Evolutionary conservation across 2,329 filamentous ascomycete species (phyloP).

Genomic region (Alternaria sp.): DNA sequence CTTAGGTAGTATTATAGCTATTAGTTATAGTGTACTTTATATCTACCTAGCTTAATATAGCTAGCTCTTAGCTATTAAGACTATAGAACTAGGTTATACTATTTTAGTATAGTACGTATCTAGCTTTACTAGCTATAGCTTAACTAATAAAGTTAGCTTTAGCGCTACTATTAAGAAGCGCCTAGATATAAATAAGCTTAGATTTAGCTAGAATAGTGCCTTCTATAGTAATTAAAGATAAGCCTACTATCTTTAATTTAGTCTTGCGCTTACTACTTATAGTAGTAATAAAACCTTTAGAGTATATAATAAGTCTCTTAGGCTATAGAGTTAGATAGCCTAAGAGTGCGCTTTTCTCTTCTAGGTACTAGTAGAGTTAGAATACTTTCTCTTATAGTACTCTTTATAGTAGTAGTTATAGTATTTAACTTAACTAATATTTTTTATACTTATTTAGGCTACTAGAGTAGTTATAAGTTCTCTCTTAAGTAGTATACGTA

Average conservation of each 20-base stretch:
- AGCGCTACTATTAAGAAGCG: not conserved
- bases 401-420: not conserved
- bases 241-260: not conserved
- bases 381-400: conserved; percentile 1
- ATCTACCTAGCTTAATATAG: too few species aligned
- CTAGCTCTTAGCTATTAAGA: too few species aligned
- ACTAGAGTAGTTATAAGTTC: too few species aligned
- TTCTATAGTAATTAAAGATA: not conserved
- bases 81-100: too few species aligned
- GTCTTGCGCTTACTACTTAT: too few species aligned
- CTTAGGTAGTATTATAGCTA: not conserved
- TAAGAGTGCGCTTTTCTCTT: not conserved
- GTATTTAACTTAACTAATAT: not conserved
- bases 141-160: not conserved
- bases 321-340: not conserved
- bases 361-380: not conserved
- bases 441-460: not conserved
- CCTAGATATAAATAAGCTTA: not conserved
- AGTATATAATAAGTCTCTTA: not conserved
- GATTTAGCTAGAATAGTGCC: not conserved
- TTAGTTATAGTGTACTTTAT: not conserved
- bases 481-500: too few species aligned
- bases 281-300: too few species aligned
- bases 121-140: not conserved
- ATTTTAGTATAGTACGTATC: too few species aligned